Percentiles rank a stretch among this genome's conserved stretches.
Conservation (phyloP, 345 rosid genomes). For the Camelina neglecta region DNA sequence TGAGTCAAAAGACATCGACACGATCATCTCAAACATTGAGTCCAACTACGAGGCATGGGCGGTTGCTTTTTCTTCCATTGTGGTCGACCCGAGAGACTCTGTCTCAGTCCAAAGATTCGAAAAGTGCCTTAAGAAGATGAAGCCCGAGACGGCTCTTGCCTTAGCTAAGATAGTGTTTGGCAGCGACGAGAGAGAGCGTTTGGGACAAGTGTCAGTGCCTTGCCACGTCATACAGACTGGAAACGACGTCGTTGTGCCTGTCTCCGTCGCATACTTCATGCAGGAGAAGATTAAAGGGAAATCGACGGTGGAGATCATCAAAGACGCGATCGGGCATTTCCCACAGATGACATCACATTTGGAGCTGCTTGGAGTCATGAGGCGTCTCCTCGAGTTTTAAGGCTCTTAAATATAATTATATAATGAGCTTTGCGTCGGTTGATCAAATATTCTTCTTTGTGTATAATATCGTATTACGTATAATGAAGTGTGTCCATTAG, state of each 20-base stretch:
- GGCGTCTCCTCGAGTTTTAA: conserved; percentile 50
- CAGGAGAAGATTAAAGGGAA: conserved; percentile 61
- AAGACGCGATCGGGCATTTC: conserved; percentile 59
- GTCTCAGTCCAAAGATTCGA: conserved; percentile 41
- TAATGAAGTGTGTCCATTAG: conserved; percentile 2
- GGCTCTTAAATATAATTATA: neutral
- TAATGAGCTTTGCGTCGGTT: neutral
- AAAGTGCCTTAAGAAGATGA: conserved; percentile 55
- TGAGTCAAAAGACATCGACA: conserved; percentile 46
- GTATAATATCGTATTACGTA: conserved; percentile 4
- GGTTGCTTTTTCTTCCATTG: conserved; percentile 48
- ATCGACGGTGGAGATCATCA: conserved; percentile 60
- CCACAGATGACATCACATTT: conserved; percentile 76
- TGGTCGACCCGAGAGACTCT: conserved; percentile 53
- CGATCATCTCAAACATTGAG: conserved; percentile 53
- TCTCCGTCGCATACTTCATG: conserved; percentile 67
- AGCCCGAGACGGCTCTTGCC: conserved; percentile 59
- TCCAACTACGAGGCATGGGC: conserved; percentile 62
- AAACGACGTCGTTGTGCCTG: conserved; percentile 58
- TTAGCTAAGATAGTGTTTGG: conserved; percentile 66
- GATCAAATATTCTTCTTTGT: conserved; percentile 2
- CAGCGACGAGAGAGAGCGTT: conserved; percentile 58
- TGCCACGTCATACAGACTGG: conserved; percentile 62
- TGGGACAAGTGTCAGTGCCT: conserved; percentile 55
- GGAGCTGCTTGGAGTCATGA: conserved; percentile 54